Evolutionary conservation across 2,329 filamentous ascomycete genomes (phyloP).

Genomic region (Colletotrichum sp.): DNA sequence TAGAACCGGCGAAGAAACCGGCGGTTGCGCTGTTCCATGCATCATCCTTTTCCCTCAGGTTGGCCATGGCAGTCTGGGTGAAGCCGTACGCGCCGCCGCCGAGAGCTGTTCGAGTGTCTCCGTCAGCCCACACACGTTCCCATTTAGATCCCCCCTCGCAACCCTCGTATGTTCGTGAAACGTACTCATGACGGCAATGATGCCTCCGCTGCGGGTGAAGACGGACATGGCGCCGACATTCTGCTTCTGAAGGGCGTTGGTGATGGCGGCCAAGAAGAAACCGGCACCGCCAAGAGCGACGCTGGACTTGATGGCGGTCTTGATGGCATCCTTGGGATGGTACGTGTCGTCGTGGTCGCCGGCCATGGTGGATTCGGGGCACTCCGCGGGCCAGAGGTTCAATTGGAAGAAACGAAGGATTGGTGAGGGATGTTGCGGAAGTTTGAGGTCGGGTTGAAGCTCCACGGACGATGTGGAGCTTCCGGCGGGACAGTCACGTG

Average conservation of each 20-base stretch:
- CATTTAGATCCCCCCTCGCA: neutral
- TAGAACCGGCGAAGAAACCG: conserved; percentile 76
- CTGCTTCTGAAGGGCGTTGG: conserved; percentile 83
- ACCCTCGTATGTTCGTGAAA: neutral
- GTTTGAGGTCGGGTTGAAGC: conserved; percentile 23
- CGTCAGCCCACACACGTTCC: neutral
- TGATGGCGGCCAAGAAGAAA: conserved; percentile 75
- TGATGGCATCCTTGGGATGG: conserved; percentile 77
- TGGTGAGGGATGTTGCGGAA: conserved; percentile 20
- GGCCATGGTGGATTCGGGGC: conserved; percentile 21
- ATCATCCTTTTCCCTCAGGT: conserved; percentile 86
- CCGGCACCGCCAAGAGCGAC: conserved; percentile 71
- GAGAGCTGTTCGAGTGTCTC: conserved; percentile 55
- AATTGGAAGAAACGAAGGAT: conserved; percentile 14
- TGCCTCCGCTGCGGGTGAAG: conserved; percentile 78
- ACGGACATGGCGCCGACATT: conserved; percentile 84
- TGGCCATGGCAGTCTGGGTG: conserved; percentile 76
- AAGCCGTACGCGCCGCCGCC: conserved; percentile 81
- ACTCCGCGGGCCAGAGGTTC: conserved; percentile 16
- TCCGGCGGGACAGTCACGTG: conserved; percentile 5
- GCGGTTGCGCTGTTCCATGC: conserved; percentile 75
- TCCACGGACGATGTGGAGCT: conserved; percentile 16
- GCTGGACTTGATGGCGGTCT: conserved; percentile 67
- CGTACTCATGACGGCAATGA: conserved; percentile 54
- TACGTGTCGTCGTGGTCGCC: conserved; percentile 53